Conservation (phyloP, 345 rosid species). For the Eucalyptus microcorys region DNA sequence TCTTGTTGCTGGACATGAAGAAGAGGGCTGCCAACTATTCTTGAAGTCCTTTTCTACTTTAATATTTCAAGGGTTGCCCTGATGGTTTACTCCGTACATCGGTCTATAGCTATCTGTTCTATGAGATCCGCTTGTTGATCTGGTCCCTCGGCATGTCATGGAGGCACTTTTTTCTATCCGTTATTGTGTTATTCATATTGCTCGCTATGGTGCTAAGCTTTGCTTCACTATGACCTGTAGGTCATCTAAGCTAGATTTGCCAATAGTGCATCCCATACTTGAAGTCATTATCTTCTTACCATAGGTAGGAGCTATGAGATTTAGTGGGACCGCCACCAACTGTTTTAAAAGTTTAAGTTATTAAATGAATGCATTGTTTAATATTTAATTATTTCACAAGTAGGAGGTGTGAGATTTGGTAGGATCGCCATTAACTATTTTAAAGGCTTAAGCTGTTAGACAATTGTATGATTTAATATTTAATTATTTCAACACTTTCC, state of each 20-base stretch:
- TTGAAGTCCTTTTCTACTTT: neutral
- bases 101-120: constrained; percentile 18
- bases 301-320: constrained; percentile 1
- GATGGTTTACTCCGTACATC: constrained; percentile 8
- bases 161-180: constrained; percentile 34
- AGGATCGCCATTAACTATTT: accelerated
- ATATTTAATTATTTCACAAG: no score
- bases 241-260: neutral
- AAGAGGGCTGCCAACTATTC: neutral
- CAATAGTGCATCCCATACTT: neutral
- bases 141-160: constrained; percentile 35
- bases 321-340: accelerated
- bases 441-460: no score
- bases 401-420: no score
- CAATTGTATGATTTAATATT: accelerated
- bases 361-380: accelerated
- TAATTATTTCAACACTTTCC: no score
- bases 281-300: constrained; percentile 2
- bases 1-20: neutral
- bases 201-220: neutral
- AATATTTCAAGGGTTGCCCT: constrained; percentile 2
- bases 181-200: constrained; percentile 28
- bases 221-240: neutral
- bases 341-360: accelerated
- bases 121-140: constrained; percentile 23